phyloP scores from a whole-genome alignment of 179 eudicot species.

The Corrigiola litoralis region DNA sequence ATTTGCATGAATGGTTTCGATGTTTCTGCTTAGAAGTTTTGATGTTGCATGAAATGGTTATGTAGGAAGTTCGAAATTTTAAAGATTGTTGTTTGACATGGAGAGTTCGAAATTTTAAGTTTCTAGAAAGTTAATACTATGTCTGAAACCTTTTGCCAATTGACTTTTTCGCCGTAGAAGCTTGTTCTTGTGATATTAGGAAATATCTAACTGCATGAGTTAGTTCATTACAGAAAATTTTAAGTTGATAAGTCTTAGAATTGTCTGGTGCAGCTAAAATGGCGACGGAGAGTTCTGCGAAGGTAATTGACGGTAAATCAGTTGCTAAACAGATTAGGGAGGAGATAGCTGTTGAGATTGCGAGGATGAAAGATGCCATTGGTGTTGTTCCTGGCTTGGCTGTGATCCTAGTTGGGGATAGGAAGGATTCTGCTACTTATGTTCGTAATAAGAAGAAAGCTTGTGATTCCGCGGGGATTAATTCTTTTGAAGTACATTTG shows the following conservation, averaged over 20 bases:
- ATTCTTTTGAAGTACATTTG: slow-evolving; percentile 68
- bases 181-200: neutral
- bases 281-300: slow-evolving; percentile 50
- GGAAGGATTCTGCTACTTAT: slow-evolving; percentile 87
- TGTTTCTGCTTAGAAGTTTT: neutral
- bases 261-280: slow-evolving; percentile 38
- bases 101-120: too few relatives aligned
- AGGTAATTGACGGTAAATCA: slow-evolving; percentile 73
- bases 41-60: neutral
- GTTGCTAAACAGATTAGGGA: slow-evolving; percentile 73
- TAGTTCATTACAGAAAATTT: neutral
- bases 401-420: slow-evolving; percentile 84
- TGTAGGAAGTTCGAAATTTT: neutral
- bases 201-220: neutral
- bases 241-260: neutral
- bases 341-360: slow-evolving; percentile 65
- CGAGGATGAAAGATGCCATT: slow-evolving; percentile 69
- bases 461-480: slow-evolving; percentile 81
- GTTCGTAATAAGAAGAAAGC: slow-evolving; percentile 93
- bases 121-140: too few relatives aligned
- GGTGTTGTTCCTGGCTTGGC: slow-evolving; percentile 90
- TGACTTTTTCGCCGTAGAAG: neutral
- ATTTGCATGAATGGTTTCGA: neutral
- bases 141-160: neutral
- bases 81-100: neutral